A percentile compares a stretch with the other conserved stretches of the same genome.
Conservation (phyloP, 768 basidiomycete genomes). For the Suillus lakei region DNA sequence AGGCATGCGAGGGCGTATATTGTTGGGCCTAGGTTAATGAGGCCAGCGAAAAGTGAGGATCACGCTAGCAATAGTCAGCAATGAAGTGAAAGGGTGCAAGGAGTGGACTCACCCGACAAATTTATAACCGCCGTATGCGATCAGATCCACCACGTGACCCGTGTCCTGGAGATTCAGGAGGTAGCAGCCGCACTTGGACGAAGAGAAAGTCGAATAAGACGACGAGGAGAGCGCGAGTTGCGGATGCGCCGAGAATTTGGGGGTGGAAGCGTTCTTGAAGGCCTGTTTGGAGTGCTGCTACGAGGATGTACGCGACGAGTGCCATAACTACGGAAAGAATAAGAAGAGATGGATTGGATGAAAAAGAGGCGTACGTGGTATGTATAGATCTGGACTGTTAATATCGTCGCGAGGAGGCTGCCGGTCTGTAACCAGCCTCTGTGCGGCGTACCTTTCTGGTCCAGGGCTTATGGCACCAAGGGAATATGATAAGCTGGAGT, state of each 20-base stretch:
- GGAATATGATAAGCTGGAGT: constrained; percentile 87
- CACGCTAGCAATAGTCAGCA: constrained; percentile 54
- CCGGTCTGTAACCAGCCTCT: constrained; percentile 69
- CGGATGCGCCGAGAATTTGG: constrained; percentile 83
- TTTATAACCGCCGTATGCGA: constrained; percentile 96
- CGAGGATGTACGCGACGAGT: constrained; percentile 91
- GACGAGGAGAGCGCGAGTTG: constrained; percentile 83
- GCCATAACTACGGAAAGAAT: constrained; percentile 77
- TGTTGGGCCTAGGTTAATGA: constrained; percentile 64
- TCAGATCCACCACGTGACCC: constrained; percentile 75
- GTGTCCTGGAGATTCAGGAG: constrained; percentile 83
- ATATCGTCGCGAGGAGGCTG: constrained; percentile 91
- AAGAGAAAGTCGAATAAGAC: constrained; percentile 87
- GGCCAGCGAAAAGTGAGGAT: constrained; percentile 72
- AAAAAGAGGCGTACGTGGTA: constrained; percentile 65
- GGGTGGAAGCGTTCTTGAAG: constrained; percentile 86
- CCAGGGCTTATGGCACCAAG: constrained; percentile 94
- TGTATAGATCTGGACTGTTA: constrained; percentile 96
- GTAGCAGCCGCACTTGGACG: constrained; percentile 92
- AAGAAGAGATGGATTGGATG: constrained; percentile 6
- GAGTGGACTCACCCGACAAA: constrained; percentile 92
- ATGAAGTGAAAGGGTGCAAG: background rate
- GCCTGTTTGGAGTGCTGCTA: constrained; percentile 85
- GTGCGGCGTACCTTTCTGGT: constrained; percentile 67
- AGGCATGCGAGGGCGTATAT: constrained; percentile 75